Evolutionary conservation across 2,329 filamentous ascomycete genomes (phyloP).

Genomic region (Alternaria sp.): DNA sequence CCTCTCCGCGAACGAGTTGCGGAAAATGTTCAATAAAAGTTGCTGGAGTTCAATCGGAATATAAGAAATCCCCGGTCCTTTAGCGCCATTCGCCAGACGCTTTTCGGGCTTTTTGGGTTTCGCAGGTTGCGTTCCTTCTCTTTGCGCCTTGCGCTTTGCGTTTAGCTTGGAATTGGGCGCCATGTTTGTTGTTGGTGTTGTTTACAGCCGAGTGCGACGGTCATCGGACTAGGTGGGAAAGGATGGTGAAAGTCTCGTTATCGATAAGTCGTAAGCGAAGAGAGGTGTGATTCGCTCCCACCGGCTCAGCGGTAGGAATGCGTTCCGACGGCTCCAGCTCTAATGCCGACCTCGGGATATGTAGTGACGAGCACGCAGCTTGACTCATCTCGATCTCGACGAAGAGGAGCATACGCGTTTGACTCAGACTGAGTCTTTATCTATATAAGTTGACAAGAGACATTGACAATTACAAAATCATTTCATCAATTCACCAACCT

Average conservation of each 20-base stretch:
- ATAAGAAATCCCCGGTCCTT: slow-evolving; percentile 11
- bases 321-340: slow-evolving; percentile 9
- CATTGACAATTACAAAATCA: background rate
- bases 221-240: background rate
- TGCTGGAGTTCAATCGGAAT: slow-evolving; percentile 68
- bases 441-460: background rate
- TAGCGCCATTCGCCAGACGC: slow-evolving; percentile 3
- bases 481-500: background rate
- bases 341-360: slow-evolving; percentile 1
- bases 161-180: slow-evolving; percentile 20
- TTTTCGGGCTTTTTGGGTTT: slow-evolving; percentile 4
- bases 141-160: slow-evolving; percentile 21
- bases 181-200: slow-evolving; percentile 2
- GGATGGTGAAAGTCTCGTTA: slow-evolving; percentile 15
- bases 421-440: background rate
- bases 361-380: background rate
- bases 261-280: slow-evolving; percentile 15
- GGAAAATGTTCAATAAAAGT: slow-evolving; percentile 75
- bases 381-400: background rate
- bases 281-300: background rate
- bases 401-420: background rate
- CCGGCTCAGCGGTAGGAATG: slow-evolving; percentile 7
- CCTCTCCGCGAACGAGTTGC: slow-evolving; percentile 61
- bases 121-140: slow-evolving; percentile 12
- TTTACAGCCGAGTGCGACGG: background rate